Evolutionary conservation across 805 yeast species (phyloP).

Genomic region (Starmerella geochares): DNA sequence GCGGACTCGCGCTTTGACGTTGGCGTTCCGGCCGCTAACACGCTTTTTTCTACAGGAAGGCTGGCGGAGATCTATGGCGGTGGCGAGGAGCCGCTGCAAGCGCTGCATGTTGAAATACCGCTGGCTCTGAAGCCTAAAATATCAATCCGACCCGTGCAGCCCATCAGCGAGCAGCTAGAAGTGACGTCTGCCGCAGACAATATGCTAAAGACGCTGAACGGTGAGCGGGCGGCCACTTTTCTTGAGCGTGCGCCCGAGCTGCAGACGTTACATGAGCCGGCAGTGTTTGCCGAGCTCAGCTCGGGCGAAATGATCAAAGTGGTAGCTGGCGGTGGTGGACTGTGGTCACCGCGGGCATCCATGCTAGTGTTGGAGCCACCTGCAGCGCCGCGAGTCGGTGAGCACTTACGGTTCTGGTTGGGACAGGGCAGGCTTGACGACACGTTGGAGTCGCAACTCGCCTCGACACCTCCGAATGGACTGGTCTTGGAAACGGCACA

Average conservation of each 20-base stretch:
- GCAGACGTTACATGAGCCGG: constrained; percentile 19
- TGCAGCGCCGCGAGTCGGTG: constrained; percentile 40
- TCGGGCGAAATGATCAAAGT: constrained; percentile 39
- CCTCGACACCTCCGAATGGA: constrained; percentile 13
- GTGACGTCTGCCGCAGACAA: constrained; percentile 49
- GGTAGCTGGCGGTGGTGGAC: constrained; percentile 68
- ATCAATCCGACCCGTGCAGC: constrained; percentile 18
- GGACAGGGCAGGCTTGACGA: constrained; percentile 14
- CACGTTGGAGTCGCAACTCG: constrained; percentile 21
- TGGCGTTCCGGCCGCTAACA: constrained; percentile 30
- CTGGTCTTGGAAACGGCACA: constrained; percentile 28
- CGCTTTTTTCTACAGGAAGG: constrained; percentile 28
- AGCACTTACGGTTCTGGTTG: constrained; percentile 36
- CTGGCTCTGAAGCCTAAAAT: constrained; percentile 2
- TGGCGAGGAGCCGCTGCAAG: constrained; percentile 13
- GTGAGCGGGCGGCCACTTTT: constrained; percentile 46
- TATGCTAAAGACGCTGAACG: constrained; percentile 47
- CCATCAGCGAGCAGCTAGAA: constrained; percentile 27
- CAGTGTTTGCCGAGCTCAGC: constrained; percentile 25
- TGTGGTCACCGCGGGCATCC: constrained; percentile 62
- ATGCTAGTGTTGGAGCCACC: constrained; percentile 57
- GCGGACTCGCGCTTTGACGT: constrained; percentile 17
- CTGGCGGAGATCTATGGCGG: constrained; percentile 20
- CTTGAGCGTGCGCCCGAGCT: constrained; percentile 34
- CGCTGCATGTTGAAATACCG: constrained; percentile 22